A percentile compares a stretch with the other conserved stretches of the same genome.
phyloP scores from a whole-genome alignment of 1,284 basidiomycete genomes.

The Polyporus tsugae region DNA sequence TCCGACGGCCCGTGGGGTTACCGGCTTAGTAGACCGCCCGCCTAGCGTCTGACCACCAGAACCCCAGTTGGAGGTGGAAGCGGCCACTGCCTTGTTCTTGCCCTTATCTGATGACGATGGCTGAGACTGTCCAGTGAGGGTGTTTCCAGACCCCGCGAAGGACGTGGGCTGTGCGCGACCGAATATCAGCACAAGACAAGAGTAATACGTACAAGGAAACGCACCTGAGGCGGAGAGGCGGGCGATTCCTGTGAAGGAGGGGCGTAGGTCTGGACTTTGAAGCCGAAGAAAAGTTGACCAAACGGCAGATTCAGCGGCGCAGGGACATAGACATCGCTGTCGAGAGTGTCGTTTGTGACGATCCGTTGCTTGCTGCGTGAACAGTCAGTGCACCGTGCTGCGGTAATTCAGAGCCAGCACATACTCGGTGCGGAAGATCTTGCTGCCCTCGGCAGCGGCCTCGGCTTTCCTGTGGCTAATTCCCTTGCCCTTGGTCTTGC shows the following conservation, averaged over 20 bases:
- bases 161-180: slow-evolving; percentile 50
- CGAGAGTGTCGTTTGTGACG: slow-evolving; percentile 84
- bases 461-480: slow-evolving; percentile 85
- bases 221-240: slow-evolving; percentile 31
- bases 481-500: slow-evolving; percentile 93
- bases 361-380: slow-evolving; percentile 79
- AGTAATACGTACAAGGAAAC: neutral
- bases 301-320: slow-evolving; percentile 91
- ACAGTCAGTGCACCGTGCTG: slow-evolving; percentile 27
- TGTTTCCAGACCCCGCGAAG: slow-evolving; percentile 94
- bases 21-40: slow-evolving; percentile 45
- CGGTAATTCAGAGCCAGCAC: slow-evolving; percentile 43
- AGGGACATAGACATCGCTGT: slow-evolving; percentile 84
- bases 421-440: slow-evolving; percentile 89
- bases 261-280: slow-evolving; percentile 77
- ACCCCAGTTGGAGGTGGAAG: slow-evolving; percentile 55
- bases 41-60: slow-evolving; percentile 63
- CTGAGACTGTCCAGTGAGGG: slow-evolving; percentile 63
- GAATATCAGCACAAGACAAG: neutral
- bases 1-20: slow-evolving; percentile 50
- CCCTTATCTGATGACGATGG: slow-evolving; percentile 49
- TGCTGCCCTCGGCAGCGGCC: slow-evolving; percentile 81
- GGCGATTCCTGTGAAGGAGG: slow-evolving; percentile 52
- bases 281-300: slow-evolving; percentile 96
- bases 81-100: slow-evolving; percentile 58